Evolutionary conservation across 2,329 filamentous ascomycete genomes (phyloP).

Genomic region (Dothistroma septosporum): DNA sequence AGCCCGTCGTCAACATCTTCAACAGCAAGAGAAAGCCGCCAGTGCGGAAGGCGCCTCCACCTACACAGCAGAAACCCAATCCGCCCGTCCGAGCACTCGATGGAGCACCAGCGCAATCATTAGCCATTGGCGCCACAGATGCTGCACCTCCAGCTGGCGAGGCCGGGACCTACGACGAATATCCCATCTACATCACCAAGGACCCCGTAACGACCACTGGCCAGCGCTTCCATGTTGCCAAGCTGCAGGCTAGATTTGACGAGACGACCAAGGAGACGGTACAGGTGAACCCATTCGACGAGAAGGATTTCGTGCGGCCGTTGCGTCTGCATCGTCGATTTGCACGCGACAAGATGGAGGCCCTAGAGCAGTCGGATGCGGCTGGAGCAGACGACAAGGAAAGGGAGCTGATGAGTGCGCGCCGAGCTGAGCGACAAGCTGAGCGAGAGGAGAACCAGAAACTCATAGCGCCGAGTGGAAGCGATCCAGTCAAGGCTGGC

Average conservation of each 20-base stretch:
- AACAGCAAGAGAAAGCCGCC: conserved; percentile 36
- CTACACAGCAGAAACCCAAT: conserved; percentile 11
- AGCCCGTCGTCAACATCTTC: conserved; percentile 35
- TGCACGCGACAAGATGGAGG: conserved; percentile 59
- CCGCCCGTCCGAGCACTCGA: conserved; percentile 9
- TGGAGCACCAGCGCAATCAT: conserved; percentile 6
- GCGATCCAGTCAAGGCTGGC: conserved; percentile 53
- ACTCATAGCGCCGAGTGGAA: conserved; percentile 81
- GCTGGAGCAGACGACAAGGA: conserved; percentile 60
- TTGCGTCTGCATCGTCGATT: conserved; percentile 87
- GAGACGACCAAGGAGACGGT: conserved; percentile 30
- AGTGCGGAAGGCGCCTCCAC: conserved; percentile 19
- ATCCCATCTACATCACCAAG: conserved; percentile 78
- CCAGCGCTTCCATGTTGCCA: conserved; percentile 81
- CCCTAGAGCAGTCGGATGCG: conserved; percentile 29
- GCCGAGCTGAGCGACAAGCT: conserved; percentile 73
- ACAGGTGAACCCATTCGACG: conserved; percentile 62
- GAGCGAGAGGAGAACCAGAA: conserved; percentile 83
- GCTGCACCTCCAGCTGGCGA: conserved; percentile 17
- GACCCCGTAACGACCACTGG: conserved; percentile 67
- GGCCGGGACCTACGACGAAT: conserved; percentile 44
- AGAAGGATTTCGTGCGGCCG: conserved; percentile 79
- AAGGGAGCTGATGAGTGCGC: conserved; percentile 54
- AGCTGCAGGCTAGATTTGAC: conserved; percentile 59
- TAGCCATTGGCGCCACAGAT: background rate